phyloP scores from a whole-genome alignment of 2,329 filamentous ascomycete genomes.

The Verticillium zaregamsianum region DNA sequence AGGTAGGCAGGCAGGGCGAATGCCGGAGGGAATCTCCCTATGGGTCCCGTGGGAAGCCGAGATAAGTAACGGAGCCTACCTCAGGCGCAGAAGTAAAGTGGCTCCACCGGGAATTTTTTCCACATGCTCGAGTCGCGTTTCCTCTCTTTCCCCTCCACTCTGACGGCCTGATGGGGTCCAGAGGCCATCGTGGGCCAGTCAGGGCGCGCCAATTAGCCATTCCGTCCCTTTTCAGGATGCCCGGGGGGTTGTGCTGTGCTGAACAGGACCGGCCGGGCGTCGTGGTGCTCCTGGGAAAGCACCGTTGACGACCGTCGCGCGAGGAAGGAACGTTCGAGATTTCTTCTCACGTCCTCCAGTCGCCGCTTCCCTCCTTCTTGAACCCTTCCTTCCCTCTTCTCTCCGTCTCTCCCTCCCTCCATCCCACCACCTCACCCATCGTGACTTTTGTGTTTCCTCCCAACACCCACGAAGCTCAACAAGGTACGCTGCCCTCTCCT shows the following conservation, averaged over 20 bases:
- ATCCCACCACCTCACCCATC: background rate
- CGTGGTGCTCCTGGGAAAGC: background rate
- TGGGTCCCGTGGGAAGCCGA: no score
- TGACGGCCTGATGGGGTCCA: background rate
- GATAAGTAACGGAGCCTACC: no score
- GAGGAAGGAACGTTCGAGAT: slow-evolving; percentile 6
- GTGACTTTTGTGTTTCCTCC: slow-evolving; percentile 1
- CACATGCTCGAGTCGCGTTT: background rate
- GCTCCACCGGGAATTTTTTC: background rate
- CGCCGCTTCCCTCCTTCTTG: background rate
- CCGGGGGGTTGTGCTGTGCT: background rate
- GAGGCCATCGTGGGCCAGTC: slow-evolving; percentile 2
- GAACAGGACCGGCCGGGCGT: no score
- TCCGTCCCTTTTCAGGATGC: background rate
- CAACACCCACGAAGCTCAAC: slow-evolving; percentile 1
- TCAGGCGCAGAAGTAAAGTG: background rate
- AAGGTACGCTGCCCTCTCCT: slow-evolving; percentile 5
- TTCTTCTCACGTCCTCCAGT: slow-evolving; percentile 2
- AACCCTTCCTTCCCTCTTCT: background rate
- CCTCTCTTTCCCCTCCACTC: slow-evolving; percentile 3
- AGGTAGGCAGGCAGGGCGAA: no score
- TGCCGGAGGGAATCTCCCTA: no score
- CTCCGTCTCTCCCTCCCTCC: background rate
- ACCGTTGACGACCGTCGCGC: slow-evolving; percentile 1
- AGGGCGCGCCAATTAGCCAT: slow-evolving; percentile 10